Evolutionary conservation across 2,329 filamentous ascomycete species (phyloP).

Genomic region (Lanzia echinophila): DNA sequence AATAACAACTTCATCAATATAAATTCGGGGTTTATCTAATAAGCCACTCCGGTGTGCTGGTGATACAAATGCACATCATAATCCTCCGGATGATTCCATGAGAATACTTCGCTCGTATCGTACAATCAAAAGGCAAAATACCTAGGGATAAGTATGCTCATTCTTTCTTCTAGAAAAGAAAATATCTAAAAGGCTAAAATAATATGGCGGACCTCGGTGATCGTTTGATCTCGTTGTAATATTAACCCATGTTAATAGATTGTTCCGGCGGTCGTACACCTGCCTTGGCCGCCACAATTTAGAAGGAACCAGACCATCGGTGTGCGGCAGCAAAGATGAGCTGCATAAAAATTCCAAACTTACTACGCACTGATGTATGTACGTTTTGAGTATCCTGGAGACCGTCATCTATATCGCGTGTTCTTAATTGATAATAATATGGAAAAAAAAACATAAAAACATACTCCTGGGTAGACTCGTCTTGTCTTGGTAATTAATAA

Average conservation of each 20-base stretch:
- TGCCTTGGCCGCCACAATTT: slow-evolving; percentile 11
- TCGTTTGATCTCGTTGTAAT: slow-evolving; percentile 6
- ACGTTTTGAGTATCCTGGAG: slow-evolving; percentile 16
- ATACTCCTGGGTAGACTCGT: too few species aligned
- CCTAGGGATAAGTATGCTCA: background rate
- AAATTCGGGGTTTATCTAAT: background rate
- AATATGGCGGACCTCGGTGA: slow-evolving; percentile 6
- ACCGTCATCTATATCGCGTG: background rate
- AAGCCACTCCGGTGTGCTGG: background rate
- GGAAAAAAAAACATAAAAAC: too few species aligned
- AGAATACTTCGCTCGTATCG: background rate
- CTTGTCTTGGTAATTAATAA: too few species aligned
- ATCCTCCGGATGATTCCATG: background rate
- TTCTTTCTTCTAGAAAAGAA: slow-evolving; percentile 8
- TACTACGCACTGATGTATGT: slow-evolving; percentile 21
- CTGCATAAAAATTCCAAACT: slow-evolving; percentile 26
- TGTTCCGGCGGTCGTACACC: slow-evolving; percentile 10
- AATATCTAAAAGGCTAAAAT: slow-evolving; percentile 3
- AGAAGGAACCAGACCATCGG: slow-evolving; percentile 22
- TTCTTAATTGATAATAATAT: too few species aligned
- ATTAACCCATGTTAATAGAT: slow-evolving; percentile 1
- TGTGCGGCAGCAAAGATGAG: slow-evolving; percentile 29
- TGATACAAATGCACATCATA: background rate
- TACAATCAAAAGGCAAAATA: too few species aligned
- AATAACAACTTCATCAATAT: background rate